These are phyloP conservation scores for Naganishia randhawae DNA, from an alignment of 768 basidiomycete genomes.

Conservation along the genomic window DNA sequence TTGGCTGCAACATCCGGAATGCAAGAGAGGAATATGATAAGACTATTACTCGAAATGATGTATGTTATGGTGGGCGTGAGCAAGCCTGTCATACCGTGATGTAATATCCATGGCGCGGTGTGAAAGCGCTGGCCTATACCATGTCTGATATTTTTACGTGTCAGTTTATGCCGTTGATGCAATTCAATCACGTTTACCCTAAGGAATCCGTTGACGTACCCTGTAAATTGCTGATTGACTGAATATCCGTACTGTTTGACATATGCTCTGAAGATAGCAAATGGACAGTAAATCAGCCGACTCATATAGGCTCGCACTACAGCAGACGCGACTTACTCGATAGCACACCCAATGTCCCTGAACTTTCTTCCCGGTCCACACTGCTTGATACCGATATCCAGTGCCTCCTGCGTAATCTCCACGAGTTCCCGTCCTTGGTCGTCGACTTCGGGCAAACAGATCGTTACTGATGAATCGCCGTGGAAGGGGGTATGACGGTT, in stretches of 20 bases:
- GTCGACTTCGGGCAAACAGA: constrained; percentile 76
- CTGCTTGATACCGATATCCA: constrained; percentile 65
- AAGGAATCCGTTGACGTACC: constrained; percentile 52
- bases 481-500: constrained; percentile 62
- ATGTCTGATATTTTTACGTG: constrained; percentile 54
- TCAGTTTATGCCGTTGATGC: neutral
- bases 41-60: no score
- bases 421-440: constrained; percentile 65
- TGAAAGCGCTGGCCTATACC: constrained; percentile 83
- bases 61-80: neutral
- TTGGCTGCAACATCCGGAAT: constrained; percentile 59
- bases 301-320: neutral
- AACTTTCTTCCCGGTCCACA: constrained; percentile 73
- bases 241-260: constrained; percentile 55
- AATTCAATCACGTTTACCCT: no score
- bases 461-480: constrained; percentile 83
- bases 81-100: constrained; percentile 58
- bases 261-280: neutral
- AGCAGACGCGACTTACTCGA: constrained; percentile 50
- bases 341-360: constrained; percentile 66
- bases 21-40: neutral
- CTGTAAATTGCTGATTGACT: constrained; percentile 69
- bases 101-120: constrained; percentile 74
- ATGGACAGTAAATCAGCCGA: neutral
- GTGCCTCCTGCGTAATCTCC: constrained; percentile 60